phyloP scores from a whole-genome alignment of 371 early-diverging fungal genomes.

The Capniomyces stellatus region DNA sequence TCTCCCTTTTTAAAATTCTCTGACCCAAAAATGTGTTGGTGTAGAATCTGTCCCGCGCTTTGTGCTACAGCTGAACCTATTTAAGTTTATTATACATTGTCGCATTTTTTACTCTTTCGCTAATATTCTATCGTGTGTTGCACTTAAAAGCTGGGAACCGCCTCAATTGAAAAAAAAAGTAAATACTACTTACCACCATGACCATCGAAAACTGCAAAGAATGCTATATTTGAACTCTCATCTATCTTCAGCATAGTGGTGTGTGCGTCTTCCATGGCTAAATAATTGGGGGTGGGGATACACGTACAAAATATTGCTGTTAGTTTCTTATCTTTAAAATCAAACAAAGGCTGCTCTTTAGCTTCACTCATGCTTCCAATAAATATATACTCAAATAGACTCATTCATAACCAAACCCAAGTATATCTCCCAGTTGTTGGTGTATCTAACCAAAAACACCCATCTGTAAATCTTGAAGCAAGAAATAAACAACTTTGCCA shows the following conservation, averaged over 20 bases:
- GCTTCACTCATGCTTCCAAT: too few relatives aligned
- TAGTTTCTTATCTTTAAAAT: too few relatives aligned
- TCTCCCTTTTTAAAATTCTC: constrained; percentile 40
- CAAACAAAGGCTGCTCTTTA: too few relatives aligned
- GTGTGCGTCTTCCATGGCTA: constrained; percentile 95
- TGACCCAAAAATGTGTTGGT: constrained; percentile 40
- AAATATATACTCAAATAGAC: too few relatives aligned
- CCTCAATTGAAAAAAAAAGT: background rate
- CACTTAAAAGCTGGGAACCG: background rate
- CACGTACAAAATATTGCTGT: background rate
- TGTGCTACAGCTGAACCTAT: constrained; percentile 37
- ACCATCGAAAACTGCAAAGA: constrained; percentile 95
- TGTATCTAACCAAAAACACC: too few relatives aligned
- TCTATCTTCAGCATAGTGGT: constrained; percentile 56
- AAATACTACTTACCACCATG: constrained; percentile 66
- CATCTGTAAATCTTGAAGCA: too few relatives aligned
- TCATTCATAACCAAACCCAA: too few relatives aligned
- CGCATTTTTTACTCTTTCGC: background rate
- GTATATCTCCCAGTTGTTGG: too few relatives aligned
- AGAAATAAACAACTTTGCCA: too few relatives aligned
- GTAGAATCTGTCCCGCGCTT: constrained; percentile 59
- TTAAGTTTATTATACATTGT: background rate
- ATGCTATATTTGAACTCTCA: constrained; percentile 28
- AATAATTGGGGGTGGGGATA: background rate
- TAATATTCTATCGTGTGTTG: background rate